Conservation (phyloP, 225 moss, liverwort and hornwort genomes). For the Sphagnum contortum region DNA sequence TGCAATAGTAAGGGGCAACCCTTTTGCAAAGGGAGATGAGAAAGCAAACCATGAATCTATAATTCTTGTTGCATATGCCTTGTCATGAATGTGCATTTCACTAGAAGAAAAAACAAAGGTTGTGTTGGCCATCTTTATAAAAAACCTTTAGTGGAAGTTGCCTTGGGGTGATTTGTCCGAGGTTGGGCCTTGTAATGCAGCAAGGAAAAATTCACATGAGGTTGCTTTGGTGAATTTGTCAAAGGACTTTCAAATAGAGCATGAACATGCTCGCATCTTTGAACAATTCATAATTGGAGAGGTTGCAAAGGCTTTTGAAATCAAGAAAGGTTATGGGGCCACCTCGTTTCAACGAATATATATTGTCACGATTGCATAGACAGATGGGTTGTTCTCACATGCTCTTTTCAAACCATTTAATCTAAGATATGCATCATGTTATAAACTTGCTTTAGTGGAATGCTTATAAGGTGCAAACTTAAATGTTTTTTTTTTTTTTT, state of each 20-base stretch:
- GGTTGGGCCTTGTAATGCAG: no score
- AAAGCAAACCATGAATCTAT: slow-evolving; percentile 34
- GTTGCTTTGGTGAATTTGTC: not conserved
- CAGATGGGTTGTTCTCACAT: slow-evolving; percentile 23
- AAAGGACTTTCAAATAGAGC: slow-evolving; percentile 10
- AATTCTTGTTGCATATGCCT: slow-evolving; percentile 30
- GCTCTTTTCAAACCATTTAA: slow-evolving; percentile 56
- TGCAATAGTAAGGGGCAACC: slow-evolving; percentile 24
- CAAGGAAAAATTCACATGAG: no score
- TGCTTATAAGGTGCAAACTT: slow-evolving; percentile 41
- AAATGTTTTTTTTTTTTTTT: no score
- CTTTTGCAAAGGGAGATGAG: slow-evolving; percentile 8
- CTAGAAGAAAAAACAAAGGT: slow-evolving; percentile 46
- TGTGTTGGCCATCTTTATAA: slow-evolving; percentile 7
- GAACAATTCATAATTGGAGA: slow-evolving; percentile 23
- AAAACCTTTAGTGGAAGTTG: not conserved
- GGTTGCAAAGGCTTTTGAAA: slow-evolving; percentile 35
- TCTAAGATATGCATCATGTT: slow-evolving; percentile 30
- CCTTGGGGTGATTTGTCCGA: no score
- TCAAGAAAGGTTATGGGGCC: slow-evolving; percentile 50
- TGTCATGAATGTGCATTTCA: slow-evolving; percentile 28
- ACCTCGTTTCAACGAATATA: slow-evolving; percentile 46
- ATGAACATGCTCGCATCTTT: slow-evolving; percentile 24
- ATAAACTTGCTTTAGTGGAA: slow-evolving; percentile 40
- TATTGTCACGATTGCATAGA: slow-evolving; percentile 29